These are phyloP conservation scores for Neofusicoccum sp. DNA, from an alignment of 2,329 filamentous ascomycete species.

Conservation along the genomic window DNA sequence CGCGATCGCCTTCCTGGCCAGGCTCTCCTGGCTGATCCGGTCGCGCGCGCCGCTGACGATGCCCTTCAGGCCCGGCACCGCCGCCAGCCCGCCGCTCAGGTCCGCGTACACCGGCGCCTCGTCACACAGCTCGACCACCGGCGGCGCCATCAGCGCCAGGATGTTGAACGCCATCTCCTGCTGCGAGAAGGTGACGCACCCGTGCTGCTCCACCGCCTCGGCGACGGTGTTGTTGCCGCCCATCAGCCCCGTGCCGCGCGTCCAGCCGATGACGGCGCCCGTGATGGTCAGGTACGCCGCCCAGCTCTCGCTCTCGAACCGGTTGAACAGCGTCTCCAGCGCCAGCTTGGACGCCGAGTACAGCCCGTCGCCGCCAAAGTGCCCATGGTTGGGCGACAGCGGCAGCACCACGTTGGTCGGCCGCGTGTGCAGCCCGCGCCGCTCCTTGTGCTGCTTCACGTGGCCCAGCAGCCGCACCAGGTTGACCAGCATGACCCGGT, in stretches of 20 bases:
- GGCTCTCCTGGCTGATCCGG: constrained; percentile 21
- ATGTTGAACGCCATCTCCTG: constrained; percentile 49
- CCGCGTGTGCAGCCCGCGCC: too few relatives aligned
- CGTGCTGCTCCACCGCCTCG: constrained; percentile 40
- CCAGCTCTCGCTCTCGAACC: constrained; percentile 43
- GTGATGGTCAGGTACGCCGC: constrained; percentile 42
- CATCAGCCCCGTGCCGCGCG: constrained; percentile 50
- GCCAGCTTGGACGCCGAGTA: constrained; percentile 51
- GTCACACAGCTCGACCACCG: constrained; percentile 35
- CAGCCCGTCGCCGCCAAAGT: constrained; percentile 48
- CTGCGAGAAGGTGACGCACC: constrained; percentile 44
- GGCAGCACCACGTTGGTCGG: constrained; percentile 46
- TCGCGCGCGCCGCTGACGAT: constrained; percentile 22
- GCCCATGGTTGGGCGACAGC: constrained; percentile 50
- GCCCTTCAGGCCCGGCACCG: constrained; percentile 26
- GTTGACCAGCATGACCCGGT: too few relatives aligned
- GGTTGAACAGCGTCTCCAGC: constrained; percentile 41
- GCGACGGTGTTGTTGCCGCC: constrained; percentile 45
- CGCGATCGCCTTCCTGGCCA: constrained; percentile 20
- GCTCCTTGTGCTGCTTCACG: too few relatives aligned
- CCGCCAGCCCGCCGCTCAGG: constrained; percentile 41
- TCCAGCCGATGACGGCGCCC: constrained; percentile 51
- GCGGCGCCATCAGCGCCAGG: constrained; percentile 36
- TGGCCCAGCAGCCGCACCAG: too few relatives aligned
- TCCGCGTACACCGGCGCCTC: constrained; percentile 42